Evolutionary conservation across 2,329 filamentous ascomycete species (phyloP).

Genomic region (Cordyceps javanica): DNA sequence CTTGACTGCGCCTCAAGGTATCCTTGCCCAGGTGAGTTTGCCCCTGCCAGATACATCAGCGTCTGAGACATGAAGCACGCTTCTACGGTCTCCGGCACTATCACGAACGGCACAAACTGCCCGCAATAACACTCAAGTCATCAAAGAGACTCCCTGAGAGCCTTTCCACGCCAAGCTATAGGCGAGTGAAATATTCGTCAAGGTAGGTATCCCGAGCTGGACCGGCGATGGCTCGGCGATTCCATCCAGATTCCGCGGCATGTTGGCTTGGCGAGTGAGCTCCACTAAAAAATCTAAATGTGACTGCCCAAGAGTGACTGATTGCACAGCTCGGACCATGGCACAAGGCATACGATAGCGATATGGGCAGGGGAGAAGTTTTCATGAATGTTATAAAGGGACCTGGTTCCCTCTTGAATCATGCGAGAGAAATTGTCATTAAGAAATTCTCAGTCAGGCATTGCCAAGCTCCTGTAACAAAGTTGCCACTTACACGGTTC

Average conservation of each 20-base stretch:
- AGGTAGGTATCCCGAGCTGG: neutral
- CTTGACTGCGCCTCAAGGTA: neutral
- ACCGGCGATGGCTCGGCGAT: constrained; percentile 8
- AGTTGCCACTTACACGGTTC: neutral
- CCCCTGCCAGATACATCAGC: neutral
- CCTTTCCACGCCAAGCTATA: neutral
- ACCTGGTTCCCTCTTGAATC: neutral
- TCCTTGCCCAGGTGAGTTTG: neutral
- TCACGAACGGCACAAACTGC: neutral
- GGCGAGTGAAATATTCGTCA: neutral
- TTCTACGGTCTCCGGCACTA: neutral
- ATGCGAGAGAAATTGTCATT: too few relatives aligned
- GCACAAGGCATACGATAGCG: neutral
- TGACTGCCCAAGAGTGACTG: neutral
- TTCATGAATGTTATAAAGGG: constrained; percentile 2
- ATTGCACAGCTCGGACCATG: constrained; percentile 4
- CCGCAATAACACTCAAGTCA: neutral
- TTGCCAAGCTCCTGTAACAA: neutral
- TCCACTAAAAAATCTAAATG: neutral
- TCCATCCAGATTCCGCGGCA: neutral
- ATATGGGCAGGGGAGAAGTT: neutral
- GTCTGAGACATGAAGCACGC: neutral
- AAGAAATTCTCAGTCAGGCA: neutral
- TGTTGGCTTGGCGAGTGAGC: neutral
- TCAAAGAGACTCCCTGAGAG: neutral